Base-by-base conservation (phyloP, 352 stramenopile genomes). In the Pythium coloratum region DNA sequence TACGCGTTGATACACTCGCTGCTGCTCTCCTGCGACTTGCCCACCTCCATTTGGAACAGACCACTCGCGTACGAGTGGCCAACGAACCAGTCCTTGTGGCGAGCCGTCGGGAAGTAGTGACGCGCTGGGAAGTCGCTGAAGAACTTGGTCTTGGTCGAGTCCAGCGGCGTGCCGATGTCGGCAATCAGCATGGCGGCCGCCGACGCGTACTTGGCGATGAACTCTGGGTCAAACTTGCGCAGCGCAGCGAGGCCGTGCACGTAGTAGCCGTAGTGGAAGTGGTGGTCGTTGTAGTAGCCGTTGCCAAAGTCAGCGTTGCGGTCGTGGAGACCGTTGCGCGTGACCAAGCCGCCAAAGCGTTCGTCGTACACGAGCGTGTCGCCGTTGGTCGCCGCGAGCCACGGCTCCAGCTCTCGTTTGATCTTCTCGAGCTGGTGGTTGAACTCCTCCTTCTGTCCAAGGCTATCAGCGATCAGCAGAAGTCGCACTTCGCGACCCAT, bases 81-180 rank as follows among this genome's bases (percentile, higher is more conserved):
- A 53, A 98, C 86, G 77, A 96, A 99, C 89, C 94, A 98, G 61
- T 98, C 96, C 76, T 98, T 98, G 72, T 98, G 93, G 14, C 96
- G 79, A 30, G 93, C 86, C 6, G 91, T 76, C 7, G 95, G 93
- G 60, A 90, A 98, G 80, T 90, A 75, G 33, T 76, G 59, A 30
- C 68, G 72, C 12, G 76, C 76, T 0, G 81, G 81, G 9, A 91
- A 74, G 57, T 82, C 70, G 38, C 71, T 64, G 40, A 89, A 80
- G 70, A 91, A 90, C 33, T 73, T 65, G 9, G 81, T 86, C 9
- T 77, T 58, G 33, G 62, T 71, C 44, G 72, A 63, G n/a, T 80
- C 51, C 14, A 89, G 56, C 10, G 83, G 83, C 9, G 83, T 78
- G 18, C 79, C 84, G 65, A 92, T 90, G 68, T 94, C 86, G 1